phyloP scores from a whole-genome alignment of 73 alveolate species.

The Paraurostyla sp. region DNA sequence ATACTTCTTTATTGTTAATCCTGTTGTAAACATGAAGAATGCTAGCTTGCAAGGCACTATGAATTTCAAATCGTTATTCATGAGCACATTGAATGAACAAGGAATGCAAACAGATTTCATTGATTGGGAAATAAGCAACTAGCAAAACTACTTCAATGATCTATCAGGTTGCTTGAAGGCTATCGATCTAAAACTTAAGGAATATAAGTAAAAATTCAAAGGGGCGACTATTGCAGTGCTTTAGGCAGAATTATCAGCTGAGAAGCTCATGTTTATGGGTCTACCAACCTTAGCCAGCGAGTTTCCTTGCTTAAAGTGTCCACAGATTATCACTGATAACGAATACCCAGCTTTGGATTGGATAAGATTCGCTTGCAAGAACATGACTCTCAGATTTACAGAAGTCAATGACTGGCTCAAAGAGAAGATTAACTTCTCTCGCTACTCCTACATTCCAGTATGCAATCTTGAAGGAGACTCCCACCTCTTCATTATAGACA shows the following conservation, averaged over 20 bases:
- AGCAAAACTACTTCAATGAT: conserved; percentile 44
- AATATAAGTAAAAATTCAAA: conserved; percentile 65
- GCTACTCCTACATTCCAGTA: conserved; percentile 88
- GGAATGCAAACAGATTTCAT: neutral
- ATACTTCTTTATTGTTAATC: conserved; percentile 38
- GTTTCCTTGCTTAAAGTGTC: conserved; percentile 79
- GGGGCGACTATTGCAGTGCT: conserved; percentile 53
- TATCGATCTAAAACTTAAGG: conserved; percentile 77
- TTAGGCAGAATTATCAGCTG: conserved; percentile 61
- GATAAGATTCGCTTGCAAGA: conserved; percentile 83
- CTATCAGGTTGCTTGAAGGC: conserved; percentile 68
- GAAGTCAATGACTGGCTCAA: conserved; percentile 79
- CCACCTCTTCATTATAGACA: conserved; percentile 81
- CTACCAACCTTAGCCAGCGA: conserved; percentile 76
- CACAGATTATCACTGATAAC: conserved; percentile 50
- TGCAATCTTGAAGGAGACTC: conserved; percentile 88
- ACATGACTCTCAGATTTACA: conserved; percentile 76
- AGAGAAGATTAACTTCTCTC: conserved; percentile 78
- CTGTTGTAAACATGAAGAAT: conserved; percentile 43
- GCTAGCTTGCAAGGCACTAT: neutral
- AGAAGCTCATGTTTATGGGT: conserved; percentile 63
- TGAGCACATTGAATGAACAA: neutral
- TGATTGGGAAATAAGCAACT: conserved; percentile 44
- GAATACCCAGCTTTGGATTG: conserved; percentile 95
- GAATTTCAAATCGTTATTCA: conserved; percentile 25